phyloP scores from a whole-genome alignment of 106 monocot genomes.

The Narthecium ossifragum region DNA sequence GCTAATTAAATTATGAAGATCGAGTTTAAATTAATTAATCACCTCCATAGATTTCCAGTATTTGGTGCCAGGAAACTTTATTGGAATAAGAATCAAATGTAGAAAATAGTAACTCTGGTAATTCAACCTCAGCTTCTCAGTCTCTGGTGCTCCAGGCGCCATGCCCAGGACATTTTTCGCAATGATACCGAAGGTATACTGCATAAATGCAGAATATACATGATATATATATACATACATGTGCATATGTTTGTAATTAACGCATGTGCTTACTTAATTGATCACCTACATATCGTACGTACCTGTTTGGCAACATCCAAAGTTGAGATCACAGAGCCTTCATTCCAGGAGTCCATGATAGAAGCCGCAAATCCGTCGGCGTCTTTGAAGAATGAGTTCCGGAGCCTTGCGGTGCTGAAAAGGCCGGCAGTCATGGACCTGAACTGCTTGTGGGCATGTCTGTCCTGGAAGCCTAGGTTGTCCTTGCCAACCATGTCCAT shows the following conservation, averaged over 20 bases:
- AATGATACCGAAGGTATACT: conserved; percentile 37
- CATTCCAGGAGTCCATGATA: conserved; percentile 13
- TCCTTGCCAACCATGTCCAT: conserved; percentile 26
- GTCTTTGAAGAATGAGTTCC: conserved; percentile 11
- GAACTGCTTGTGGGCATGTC: conserved; percentile 27
- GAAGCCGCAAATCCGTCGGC: conserved; percentile 9
- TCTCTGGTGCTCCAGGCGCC: conserved; percentile 22
- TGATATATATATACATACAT: too few species aligned
- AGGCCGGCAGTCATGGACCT: conserved; percentile 22
- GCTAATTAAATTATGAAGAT: too few species aligned
- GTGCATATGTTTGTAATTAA: too few species aligned
- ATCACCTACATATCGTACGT: too few species aligned
- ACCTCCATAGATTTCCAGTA: conserved; percentile 34
- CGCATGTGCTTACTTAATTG: too few species aligned
- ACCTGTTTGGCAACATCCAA: conserved; percentile 25
- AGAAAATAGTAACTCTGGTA: conserved; percentile 23
- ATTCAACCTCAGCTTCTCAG: conserved; percentile 19
- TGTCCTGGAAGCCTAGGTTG: conserved; percentile 17
- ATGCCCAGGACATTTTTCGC: conserved; percentile 30
- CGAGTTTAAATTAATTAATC: too few species aligned
- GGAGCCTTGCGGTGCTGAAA: conserved; percentile 16
- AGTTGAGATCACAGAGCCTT: conserved; percentile 12
- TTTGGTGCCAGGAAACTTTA: conserved; percentile 25
- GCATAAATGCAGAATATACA: too few species aligned
- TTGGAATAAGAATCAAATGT: too few species aligned